Evolutionary conservation across 805 yeast species (phyloP), one percentile per base, ranked within the genome.

Genomic region (Isabelozyma pseudorhagii): DNA sequence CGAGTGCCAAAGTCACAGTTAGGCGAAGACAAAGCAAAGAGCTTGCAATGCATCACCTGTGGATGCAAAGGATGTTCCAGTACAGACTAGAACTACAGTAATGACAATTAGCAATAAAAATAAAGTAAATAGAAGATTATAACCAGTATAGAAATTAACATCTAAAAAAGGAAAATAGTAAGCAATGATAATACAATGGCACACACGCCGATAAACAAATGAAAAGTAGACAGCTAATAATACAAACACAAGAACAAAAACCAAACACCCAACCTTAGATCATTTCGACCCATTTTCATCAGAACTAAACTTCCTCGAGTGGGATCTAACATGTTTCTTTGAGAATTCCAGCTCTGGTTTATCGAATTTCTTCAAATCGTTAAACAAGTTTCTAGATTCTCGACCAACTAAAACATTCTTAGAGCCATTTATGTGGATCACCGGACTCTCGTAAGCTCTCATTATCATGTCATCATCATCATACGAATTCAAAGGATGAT

Each of bases 1-100:
- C 70, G 97, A 48, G 96, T 91, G 2, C 96, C 97, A 1, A 76
- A 82, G 55, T 78, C 78, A 1, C 80, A 75, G 3, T 61, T 83
- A 67, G 70, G 59, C 31, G 63, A 57, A 28, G 59, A 64, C 27
- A 46, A 53, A 17, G 49, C 48, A 7, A 58, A 53, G 41, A 52
- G 50, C 6, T 61, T 79, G 11, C 79, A 84, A 55, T 89, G 96
- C 64, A 76, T 85, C 5, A 87, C 84, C 29, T 89, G 96, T 72
- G 97, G 97, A 0, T 89, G 97, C 59, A 71, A 77, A 52, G 96
- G 96, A 5, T 89, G 97, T 63, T 81, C 93, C 2, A 85, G 91
- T 59, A 77, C 82, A 15, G 94, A 87, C 61, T 88, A 21, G 25
- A 61, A 66, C 36, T 14, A 36, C 8, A 13, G 25, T 21, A 42